Evolutionary conservation across 352 stramenopile species (phyloP).

Genomic region (Phytophthora capsici): DNA sequence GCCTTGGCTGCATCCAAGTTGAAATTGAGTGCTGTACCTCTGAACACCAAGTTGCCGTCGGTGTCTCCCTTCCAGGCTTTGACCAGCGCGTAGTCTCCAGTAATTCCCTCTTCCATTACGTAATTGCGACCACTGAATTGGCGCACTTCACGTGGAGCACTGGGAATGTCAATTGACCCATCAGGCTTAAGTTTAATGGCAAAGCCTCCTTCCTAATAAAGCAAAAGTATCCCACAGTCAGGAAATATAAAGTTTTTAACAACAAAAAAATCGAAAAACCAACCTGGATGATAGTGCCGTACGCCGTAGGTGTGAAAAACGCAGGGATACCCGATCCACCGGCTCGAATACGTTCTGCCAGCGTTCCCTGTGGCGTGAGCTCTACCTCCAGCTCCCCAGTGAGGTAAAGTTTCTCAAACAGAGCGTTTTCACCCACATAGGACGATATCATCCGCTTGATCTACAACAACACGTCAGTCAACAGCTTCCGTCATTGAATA

Average conservation of each 20-base stretch:
- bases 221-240: not conserved
- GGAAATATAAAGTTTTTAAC: not conserved
- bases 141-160: slow-evolving; percentile 70
- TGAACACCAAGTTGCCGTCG: slow-evolving; percentile 96
- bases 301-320: slow-evolving; percentile 96
- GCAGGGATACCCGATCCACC: slow-evolving; percentile 95
- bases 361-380: slow-evolving; percentile 96
- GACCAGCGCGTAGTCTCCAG: slow-evolving; percentile 93
- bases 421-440: slow-evolving; percentile 97
- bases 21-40: slow-evolving; percentile 95
- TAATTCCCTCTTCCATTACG: slow-evolving; percentile 96
- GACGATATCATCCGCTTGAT: slow-evolving; percentile 97
- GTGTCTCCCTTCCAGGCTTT: slow-evolving; percentile 97
- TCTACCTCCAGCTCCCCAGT: slow-evolving; percentile 95
- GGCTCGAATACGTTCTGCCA: slow-evolving; percentile 93
- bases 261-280: not conserved
- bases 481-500: too few species aligned
- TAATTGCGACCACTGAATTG: slow-evolving; percentile 91
- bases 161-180: slow-evolving; percentile 73
- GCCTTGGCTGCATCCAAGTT: slow-evolving; percentile 96
- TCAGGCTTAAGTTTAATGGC: slow-evolving; percentile 79
- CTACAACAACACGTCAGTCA: slow-evolving; percentile 24
- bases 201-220: slow-evolving; percentile 67
- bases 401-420: slow-evolving; percentile 94
- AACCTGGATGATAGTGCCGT: slow-evolving; percentile 91